Evolutionary conservation across 1,284 basidiomycete species (phyloP).

Genomic region (Pseudozyma flocculosa): DNA sequence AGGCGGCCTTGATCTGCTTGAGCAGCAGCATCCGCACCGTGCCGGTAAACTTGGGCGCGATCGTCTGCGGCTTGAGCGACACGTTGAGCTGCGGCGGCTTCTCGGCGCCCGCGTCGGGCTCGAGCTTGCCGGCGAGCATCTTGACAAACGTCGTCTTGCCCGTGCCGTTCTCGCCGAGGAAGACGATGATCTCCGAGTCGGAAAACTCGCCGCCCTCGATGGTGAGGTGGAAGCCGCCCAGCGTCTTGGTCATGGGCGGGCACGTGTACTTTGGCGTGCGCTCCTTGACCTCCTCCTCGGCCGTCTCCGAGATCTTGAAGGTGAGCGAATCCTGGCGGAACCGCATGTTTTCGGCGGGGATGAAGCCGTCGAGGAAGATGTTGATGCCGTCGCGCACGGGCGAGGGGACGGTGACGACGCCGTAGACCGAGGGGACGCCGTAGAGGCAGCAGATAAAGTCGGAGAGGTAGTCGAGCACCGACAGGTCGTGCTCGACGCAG

Average conservation of each 20-base stretch:
- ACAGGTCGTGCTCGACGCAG: constrained; percentile 57
- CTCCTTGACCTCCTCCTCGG: constrained; percentile 51
- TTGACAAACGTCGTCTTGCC: constrained; percentile 58
- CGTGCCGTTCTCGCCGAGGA: constrained; percentile 58
- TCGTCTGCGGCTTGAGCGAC: constrained; percentile 57
- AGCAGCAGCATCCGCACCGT: constrained; percentile 57
- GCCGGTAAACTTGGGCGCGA: constrained; percentile 58
- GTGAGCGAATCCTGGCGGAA: constrained; percentile 57
- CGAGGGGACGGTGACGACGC: constrained; percentile 56
- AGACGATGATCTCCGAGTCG: constrained; percentile 57
- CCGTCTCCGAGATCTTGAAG: constrained; percentile 57
- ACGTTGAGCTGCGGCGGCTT: constrained; percentile 56
- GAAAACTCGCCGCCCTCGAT: constrained; percentile 55
- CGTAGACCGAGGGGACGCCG: constrained; percentile 57
- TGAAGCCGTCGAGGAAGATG: constrained; percentile 58
- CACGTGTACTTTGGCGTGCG: constrained; percentile 46
- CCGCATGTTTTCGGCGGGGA: constrained; percentile 58
- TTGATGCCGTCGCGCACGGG: constrained; percentile 58
- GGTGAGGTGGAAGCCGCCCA: constrained; percentile 53
- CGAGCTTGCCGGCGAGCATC: constrained; percentile 57
- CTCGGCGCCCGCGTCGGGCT: constrained; percentile 49
- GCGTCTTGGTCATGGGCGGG: constrained; percentile 56
- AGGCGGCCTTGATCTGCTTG: constrained; percentile 57
- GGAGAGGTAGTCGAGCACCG: constrained; percentile 57
- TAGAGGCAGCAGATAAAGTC: constrained; percentile 58